Base-by-base conservation (phyloP, 106 monocot genomes). In the Acanthochlamys bracteata region DNA sequence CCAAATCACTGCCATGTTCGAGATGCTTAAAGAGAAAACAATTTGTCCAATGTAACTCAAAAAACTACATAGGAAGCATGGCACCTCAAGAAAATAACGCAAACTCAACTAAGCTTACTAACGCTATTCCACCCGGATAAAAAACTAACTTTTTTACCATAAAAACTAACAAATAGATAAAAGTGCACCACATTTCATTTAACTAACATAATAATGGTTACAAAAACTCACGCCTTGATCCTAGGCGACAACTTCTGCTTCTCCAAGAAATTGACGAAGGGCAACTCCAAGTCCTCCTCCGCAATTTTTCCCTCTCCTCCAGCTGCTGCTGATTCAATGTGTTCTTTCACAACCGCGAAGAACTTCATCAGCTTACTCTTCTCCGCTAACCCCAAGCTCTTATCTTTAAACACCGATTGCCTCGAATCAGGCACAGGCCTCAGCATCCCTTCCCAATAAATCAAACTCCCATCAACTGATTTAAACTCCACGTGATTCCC, bases 401-500 rank as follows among this genome's bases (percentile, higher is more conserved):
- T 72, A 41, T 99, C 98, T 68, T 62, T 80, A 47, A 99, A 99
- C 53, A 99, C 83, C 17, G 77, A 83, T 72, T 89, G 81, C 79
- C 92, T 74, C 59, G 98, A 99, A 63, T 92, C 89, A 24, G 92
- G 98, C 55, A 99, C 98, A 6, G 69, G 23, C 47, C 60, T 75
- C 4, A 92, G 49, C 64, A 53, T 61, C 27, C 92, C 92, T 9
- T 99, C 92, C 80, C 75, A 81, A 55, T 81, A 98, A 10, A 99
- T 57, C 33, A 99, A 60, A 57, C 69, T 83, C 53, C 47, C 70
- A 11, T 92, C 88, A 10, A 92, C 70, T 74, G 88, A 89, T 83
- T 92, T 99, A 70, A 99, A 99, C 72, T 92, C 92, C 11, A 98
- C 79, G 57, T 92, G 92, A 64, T 88, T 75, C 60, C 81, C 77